These are phyloP conservation scores for Trametes villosa DNA, from an alignment of 768 basidiomycete genomes.

Conservation along the genomic window DNA sequence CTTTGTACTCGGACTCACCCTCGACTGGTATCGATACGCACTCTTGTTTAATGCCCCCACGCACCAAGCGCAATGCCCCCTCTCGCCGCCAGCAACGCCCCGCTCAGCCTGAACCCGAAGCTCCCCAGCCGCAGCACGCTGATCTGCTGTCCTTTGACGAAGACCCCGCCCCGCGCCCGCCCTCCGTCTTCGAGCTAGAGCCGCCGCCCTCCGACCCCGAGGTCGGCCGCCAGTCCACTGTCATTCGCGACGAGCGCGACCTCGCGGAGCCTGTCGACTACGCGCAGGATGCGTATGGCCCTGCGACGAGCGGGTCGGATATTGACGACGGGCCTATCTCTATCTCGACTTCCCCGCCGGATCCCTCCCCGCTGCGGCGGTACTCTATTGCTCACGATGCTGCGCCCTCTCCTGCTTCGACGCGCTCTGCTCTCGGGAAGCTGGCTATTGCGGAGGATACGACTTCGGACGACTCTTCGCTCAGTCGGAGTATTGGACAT, in stretches of 20 bases:
- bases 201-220: slow-evolving; percentile 22
- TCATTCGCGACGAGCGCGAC: background rate
- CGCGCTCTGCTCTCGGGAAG: background rate
- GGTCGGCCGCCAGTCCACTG: slow-evolving; percentile 15
- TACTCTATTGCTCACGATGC: slow-evolving; percentile 11
- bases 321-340: slow-evolving; percentile 20
- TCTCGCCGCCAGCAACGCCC: slow-evolving; percentile 20
- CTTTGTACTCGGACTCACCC: background rate
- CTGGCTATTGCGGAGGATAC: slow-evolving; percentile 11
- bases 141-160: slow-evolving; percentile 23
- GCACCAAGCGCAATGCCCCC: slow-evolving; percentile 32
- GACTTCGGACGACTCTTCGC: slow-evolving; percentile 14
- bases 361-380: slow-evolving; percentile 8
- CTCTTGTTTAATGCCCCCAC: slow-evolving; percentile 34
- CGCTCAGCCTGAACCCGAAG: slow-evolving; percentile 7
- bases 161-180: background rate
- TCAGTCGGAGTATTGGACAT: slow-evolving; percentile 22
- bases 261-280: background rate
- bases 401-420: background rate
- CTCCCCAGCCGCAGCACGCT: background rate
- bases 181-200: slow-evolving; percentile 15
- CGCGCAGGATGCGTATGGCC: slow-evolving; percentile 6
- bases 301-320: slow-evolving; percentile 18
- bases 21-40: background rate
- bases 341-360: slow-evolving; percentile 15